Base-by-base conservation (phyloP, 768 basidiomycete genomes). In the Trametes elegans region DNA sequence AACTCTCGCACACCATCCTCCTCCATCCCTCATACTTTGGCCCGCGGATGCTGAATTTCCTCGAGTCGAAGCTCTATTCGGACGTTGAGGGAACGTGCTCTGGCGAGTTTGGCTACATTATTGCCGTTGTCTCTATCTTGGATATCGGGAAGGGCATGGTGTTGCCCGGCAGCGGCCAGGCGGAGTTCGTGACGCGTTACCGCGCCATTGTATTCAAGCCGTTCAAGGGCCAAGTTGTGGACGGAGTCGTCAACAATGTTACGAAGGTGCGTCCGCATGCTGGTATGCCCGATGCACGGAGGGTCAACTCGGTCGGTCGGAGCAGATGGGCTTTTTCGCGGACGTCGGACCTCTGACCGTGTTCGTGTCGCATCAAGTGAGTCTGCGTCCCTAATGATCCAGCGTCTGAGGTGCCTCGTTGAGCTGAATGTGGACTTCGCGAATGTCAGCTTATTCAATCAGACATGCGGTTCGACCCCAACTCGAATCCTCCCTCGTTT, bases 161-260 rank as follows among this genome's bases (percentile, higher is more conserved):
- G 13, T 74, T 96, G 41, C 84, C 88, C 51, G 92, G 93, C 7
- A 93, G 87, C 29, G 96, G 94, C 1, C 93, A 96, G 72, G 97
- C 97, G 5, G 93, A 98, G 73, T 99, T 99, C 71, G 81, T 92
- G 60, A 93, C 93, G 19, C 79, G 88, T 50, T 99, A 98, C 73
- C 85, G 89, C 24, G 97, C 97, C 6, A 93, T 99, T 61, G 96
- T 99, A 18, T 98, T 97, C 82, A 95, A 98, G 72, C 97, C 97
- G n/a, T 98, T 98, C 81, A 97, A 98, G 71, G 95, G 94, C 9
- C 96, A 99, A 69, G 96, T 98, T 4, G 90, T 99, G 16, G 97
- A 99, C 69, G 96, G 93, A 0, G 87, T 94, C 3, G 96, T 99
- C 16, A 88, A 87, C 64, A 94, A 91, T 57, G 97, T 99, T 31